Evolutionary conservation across 345 rosid species (phyloP).

Genomic region (Acer saccharum): DNA sequence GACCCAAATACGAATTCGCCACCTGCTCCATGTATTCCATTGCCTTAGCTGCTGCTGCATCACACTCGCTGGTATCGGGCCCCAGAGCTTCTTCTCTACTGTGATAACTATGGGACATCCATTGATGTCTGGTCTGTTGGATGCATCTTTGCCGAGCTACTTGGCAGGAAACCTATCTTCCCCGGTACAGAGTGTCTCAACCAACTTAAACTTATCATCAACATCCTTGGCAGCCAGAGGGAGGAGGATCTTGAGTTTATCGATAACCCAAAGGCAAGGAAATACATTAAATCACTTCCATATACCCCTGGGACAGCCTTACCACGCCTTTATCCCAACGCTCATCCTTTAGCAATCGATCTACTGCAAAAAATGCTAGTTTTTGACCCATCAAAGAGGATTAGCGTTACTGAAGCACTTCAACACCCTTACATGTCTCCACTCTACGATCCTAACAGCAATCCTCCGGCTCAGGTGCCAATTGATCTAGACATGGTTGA

Average conservation of each 20-base stretch:
- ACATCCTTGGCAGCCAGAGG: constrained; percentile 71
- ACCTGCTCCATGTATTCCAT: no score
- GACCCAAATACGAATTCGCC: no score
- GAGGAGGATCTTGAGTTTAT: constrained; percentile 76
- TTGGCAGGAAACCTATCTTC: constrained; percentile 78
- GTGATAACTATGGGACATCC: constrained; percentile 82
- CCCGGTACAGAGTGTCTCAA: constrained; percentile 81
- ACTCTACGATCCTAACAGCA: constrained; percentile 58
- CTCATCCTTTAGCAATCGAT: constrained; percentile 71
- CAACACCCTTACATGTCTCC: constrained; percentile 83
- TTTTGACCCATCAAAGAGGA: constrained; percentile 80
- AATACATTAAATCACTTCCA: constrained; percentile 64
- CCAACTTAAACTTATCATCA: constrained; percentile 80
- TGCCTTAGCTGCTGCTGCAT: no score
- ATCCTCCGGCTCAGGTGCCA: constrained; percentile 72
- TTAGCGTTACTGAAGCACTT: constrained; percentile 78
- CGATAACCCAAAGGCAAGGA: constrained; percentile 71
- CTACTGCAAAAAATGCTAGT: constrained; percentile 81
- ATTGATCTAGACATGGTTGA: constrained; percentile 74
- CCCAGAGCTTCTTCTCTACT: constrained; percentile 87
- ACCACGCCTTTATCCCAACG: constrained; percentile 58
- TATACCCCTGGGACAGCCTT: constrained; percentile 55
- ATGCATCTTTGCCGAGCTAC: constrained; percentile 86
- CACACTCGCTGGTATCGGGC: constrained; percentile 95
- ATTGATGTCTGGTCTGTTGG: constrained; percentile 93